Base-by-base conservation (phyloP, 108 stramenopile genomes). In the Conticribra guillardii region DNA sequence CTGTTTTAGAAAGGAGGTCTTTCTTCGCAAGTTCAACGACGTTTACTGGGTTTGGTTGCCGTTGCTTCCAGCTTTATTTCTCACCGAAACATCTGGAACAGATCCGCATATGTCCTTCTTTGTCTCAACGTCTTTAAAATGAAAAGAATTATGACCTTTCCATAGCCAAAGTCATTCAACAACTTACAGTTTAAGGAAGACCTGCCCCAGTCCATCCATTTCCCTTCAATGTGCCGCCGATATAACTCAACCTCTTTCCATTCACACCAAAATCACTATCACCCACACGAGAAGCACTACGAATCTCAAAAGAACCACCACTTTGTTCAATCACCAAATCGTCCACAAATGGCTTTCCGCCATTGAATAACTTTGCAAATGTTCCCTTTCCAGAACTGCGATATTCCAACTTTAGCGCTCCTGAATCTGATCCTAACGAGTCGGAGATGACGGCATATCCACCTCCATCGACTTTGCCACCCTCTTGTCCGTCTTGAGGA, bases 201-300 rank as follows among this genome's bases (percentile, higher is more conserved):
- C n/a, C n/a, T n/a, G 37, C 37, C 11, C 67, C 82, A 61, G 48
- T 69, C 85, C 85, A 86, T 64, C 85, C 86, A 48, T 84, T 80
- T 16, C 41, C 64, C 60, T 73, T 79, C 41, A 86, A 48, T 29
- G 55, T 31, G 28, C 46, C 64, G 3, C 75, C 83, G 56, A 87
- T 67, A 50, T 69, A 87, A 46, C 65, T 50, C 22, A 90, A 53
- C 18, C 89, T 71, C 63, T 87, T 90, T 54, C 84, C 76, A 71
- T 95, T 95, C 28, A 95, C 91, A 26, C 90, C 91, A 17, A 95
- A 87, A 55, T 95, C 94, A 32, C 83, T 84, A 47, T 92, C 91
- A 19, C 94, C 94, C n/a, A 92, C 69, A 14, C 94, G 81, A 55
- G 83, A 85, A 3, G 82, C 59, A 27, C 84, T 85, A n/a, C 80